Base-by-base conservation (phyloP, 495 filamentous ascomycete species). In the Ascodesmis nigricans region DNA sequence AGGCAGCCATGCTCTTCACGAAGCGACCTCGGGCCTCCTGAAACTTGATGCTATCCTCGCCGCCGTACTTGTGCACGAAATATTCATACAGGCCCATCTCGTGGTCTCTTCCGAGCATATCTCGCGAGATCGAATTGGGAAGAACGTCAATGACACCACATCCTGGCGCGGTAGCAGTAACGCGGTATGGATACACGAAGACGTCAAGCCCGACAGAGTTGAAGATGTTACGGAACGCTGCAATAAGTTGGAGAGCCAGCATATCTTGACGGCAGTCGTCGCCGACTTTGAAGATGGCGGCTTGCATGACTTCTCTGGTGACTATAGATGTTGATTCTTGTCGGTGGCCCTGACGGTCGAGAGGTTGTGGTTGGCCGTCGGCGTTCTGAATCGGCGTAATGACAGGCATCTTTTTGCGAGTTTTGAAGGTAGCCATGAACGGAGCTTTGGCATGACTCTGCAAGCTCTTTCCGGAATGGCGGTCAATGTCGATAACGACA, bases 1-100 rank as follows among this genome's bases (percentile, higher is more conserved):
- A 95, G n/a, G 84, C 87, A 2, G 90, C 90, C 90, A 99, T 95
- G 58, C 80, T 91, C 64, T 95, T 95, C 47, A 99, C 82, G 45
- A 99, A 99, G 50, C 93, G 92, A 53, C 71, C 87, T 24, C 90
- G 71, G 2, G 90, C 90, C 50, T 91, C 75, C 54, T 99, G 90
- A 61, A 92, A 99, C 29, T 67, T 67, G 26, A 91, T 73, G 0
- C 78, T 87, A 46, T 92, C 83, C 54, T 93, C 84, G 27, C 82
- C 78, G 31, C 90, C 90, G 50, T 95, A 99, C 49, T 91, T 93
- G 40, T 77, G 83, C 34, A 92, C 65, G 50, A 95, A 99, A 57
- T 95, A 95, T 47, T 95, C 87, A 54, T 99, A 91, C 3, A 99
- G 66, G 2, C 87, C 83, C 52, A 95, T 99, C 41, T 95, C 84